Base-by-base conservation (phyloP, 2,329 filamentous ascomycete species). In the Myrmaecium sp. region DNA sequence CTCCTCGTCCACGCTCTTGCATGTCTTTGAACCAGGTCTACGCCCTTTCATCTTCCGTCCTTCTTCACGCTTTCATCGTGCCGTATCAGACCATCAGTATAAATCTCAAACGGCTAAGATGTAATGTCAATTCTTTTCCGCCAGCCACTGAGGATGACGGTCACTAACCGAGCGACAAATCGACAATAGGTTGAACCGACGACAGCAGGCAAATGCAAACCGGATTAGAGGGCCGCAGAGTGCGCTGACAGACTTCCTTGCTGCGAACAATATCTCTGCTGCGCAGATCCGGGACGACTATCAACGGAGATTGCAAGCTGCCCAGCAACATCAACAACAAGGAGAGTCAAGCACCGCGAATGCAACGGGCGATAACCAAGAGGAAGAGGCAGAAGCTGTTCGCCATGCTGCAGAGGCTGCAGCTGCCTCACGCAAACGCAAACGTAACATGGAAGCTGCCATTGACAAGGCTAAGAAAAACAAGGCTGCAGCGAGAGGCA, bases 211-310 rank as follows among this genome's bases (percentile, higher is more conserved):
- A 7, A n/a, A n/a, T 20, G n/a, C 7, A 7, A 20, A 20, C n/a
- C 18, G 18, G n/a, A n/a, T 20, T 20, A 7, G 18, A 20, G 18
- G 18, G n/a, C 18, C 18, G 16, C 71, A 71, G 37, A 75, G 70
- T 31, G 73, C 73, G 8, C 52, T 77, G 41, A 77, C 72, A 5
- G 70, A 76, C 42, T 77, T 75, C 39, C 53, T 76, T 28, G 71
- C 71, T 25, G 69, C 74, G 3, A 73, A 79, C 47, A 80, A 80
- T 40, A 82, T 82, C 36, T 79, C 69, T 13, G 70, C 70, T 3
- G 57, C 58, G 28, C 66, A 73, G 38, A 74, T 75, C 33, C 60
- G 64, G 23, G 54, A 66, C 37, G 67, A 70, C 27, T 67, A 69
- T 41, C 57, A 61, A 29, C 63, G 70, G 18, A 40, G 62, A 12